These are phyloP conservation scores for Aristolochia californica DNA, from an alignment of 164 flowering plant species.

Conservation along the genomic window DNA sequence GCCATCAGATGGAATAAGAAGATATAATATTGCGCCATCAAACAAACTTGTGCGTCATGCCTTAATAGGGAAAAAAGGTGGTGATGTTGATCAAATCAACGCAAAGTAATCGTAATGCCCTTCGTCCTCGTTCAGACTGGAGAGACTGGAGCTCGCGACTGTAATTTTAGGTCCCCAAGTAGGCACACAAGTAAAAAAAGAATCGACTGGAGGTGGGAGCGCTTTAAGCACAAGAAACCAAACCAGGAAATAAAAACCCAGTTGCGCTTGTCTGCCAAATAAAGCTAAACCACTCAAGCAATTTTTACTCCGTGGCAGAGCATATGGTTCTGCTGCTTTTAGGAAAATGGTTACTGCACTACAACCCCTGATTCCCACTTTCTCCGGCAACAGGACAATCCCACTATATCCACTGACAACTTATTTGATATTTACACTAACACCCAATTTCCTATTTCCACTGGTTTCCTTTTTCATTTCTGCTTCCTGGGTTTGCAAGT, in stretches of 20 bases:
- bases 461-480: neutral
- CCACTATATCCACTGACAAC: neutral
- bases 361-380: neutral
- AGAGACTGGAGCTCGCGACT: too few relatives aligned
- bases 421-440: neutral
- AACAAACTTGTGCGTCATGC: constrained; percentile 1
- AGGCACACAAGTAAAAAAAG: neutral
- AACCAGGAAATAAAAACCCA: constrained; percentile 1
- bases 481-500: neutral
- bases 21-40: neutral
- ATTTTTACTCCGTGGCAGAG: neutral
- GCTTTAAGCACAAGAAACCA: constrained; percentile 7
- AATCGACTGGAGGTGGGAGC: neutral
- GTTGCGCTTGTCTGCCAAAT: constrained; percentile 6
- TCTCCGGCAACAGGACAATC: neutral
- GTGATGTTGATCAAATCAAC: constrained; percentile 10
- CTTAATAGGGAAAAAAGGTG: constrained; percentile 3
- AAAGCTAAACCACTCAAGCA: constrained; percentile 3
- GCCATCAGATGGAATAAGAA: neutral
- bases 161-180: neutral
- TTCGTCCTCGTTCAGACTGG: too few relatives aligned
- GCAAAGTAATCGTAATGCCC: too few relatives aligned
- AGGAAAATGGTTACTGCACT: neutral
- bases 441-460: neutral
- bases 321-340: constrained; percentile 6